Conservation (phyloP, 257 asterid genomes). For the Solanum etuberosum region DNA sequence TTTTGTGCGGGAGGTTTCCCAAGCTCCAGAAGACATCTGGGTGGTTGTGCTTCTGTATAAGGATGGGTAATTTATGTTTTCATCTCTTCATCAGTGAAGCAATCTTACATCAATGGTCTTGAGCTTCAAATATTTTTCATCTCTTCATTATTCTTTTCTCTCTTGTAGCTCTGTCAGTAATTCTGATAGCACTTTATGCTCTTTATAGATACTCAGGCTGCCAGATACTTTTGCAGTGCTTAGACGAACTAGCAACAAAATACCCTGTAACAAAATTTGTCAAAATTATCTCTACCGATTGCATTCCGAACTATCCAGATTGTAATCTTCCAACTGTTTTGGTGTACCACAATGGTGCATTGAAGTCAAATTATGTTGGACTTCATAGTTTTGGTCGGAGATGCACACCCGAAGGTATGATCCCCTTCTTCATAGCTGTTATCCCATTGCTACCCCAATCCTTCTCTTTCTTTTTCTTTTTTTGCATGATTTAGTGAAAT, state of each 20-base stretch:
- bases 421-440: not conserved
- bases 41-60: constrained; percentile 78
- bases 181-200: not conserved
- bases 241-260: constrained; percentile 66
- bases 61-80: constrained; percentile 53
- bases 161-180: not conserved
- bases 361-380: constrained; percentile 81
- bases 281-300: constrained; percentile 82
- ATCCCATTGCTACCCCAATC: not conserved
- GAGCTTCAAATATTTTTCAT: not conserved
- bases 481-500: not conserved
- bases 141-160: not conserved
- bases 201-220: constrained; percentile 53
- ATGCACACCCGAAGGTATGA: constrained; percentile 87
- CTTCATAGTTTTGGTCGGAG: constrained; percentile 75
- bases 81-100: not conserved
- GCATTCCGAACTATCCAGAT: constrained; percentile 96
- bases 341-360: constrained; percentile 76
- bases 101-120: not conserved
- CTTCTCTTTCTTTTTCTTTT: not conserved
- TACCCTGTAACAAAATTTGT: constrained; percentile 93
- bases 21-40: constrained; percentile 90
- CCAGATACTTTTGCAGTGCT: constrained; percentile 66
- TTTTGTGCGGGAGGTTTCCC: constrained; percentile 94
- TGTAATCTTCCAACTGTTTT: constrained; percentile 79